These are phyloP conservation scores for Sphagnum magellanicum DNA, from an alignment of 228 moss, liverwort and hornwort species.

Conservation along the genomic window DNA sequence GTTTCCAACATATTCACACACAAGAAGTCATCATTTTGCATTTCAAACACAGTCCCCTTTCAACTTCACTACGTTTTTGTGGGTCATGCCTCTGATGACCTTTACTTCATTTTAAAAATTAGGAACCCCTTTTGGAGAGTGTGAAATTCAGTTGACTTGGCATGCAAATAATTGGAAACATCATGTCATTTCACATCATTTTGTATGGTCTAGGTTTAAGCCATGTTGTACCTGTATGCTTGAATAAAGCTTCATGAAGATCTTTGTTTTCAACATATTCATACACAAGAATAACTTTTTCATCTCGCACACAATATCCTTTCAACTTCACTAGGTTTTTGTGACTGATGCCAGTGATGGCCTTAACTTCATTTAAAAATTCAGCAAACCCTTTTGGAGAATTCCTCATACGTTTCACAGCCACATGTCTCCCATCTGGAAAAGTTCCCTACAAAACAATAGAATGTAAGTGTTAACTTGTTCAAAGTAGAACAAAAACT, in stretches of 20 bases:
- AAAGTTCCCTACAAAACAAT: background rate
- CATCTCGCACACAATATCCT: constrained; percentile 18
- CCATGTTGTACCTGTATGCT: background rate
- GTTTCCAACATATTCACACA: constrained; percentile 1
- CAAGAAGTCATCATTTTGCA: background rate
- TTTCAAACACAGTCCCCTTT: constrained; percentile 50
- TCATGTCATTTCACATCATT: background rate
- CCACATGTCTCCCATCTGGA: background rate
- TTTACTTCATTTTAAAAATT: too few species aligned
- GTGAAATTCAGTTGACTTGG: background rate
- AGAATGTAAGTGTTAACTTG: background rate
- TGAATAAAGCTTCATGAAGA: constrained; percentile 1
- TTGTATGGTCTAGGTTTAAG: background rate
- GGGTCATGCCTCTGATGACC: background rate
- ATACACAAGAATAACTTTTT: constrained; percentile 18
- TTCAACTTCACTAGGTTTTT: constrained; percentile 18
- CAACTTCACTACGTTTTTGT: constrained; percentile 15
- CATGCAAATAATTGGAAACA: background rate
- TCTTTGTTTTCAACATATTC: constrained; percentile 16
- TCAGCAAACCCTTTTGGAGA: background rate
- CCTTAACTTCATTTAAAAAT: constrained; percentile 17
- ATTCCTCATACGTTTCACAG: background rate
- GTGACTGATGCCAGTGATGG: constrained; percentile 28
- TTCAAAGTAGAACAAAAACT: background rate
- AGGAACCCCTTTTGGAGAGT: too few species aligned